These are phyloP conservation scores for Solanum acaule DNA, from an alignment of 257 asterid genomes.

Conservation along the genomic window DNA sequence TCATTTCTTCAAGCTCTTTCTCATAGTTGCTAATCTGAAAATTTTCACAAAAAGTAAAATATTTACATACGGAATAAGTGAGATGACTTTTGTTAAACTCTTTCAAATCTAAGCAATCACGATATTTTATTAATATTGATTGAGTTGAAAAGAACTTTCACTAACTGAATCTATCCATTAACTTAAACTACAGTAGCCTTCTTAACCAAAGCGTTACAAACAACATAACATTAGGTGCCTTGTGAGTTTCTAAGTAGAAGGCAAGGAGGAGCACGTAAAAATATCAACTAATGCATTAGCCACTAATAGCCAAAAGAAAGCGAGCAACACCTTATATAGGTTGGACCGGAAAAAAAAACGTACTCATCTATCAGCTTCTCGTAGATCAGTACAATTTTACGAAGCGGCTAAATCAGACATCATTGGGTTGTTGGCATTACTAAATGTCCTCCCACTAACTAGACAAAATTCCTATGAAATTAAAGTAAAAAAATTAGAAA, in stretches of 20 bases:
- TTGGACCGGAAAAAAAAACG: neutral
- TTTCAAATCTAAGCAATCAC: neutral
- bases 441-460: neutral
- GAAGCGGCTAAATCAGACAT: too few relatives aligned
- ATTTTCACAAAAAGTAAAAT: neutral
- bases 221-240: neutral
- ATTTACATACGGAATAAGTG: neutral
- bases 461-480: neutral
- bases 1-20: slow-evolving; percentile 88
- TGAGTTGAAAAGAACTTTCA: too few relatives aligned
- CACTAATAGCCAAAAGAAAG: neutral
- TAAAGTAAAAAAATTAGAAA: neutral
- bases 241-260: neutral
- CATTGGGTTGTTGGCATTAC: too few relatives aligned
- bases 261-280: neutral
- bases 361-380: neutral
- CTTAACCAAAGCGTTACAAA: neutral
- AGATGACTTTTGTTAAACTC: neutral
- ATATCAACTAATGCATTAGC: neutral
- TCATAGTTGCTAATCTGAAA: slow-evolving; percentile 68
- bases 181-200: neutral
- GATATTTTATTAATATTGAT: too few relatives aligned
- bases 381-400: too few relatives aligned
- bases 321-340: neutral
- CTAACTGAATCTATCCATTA: neutral